Evolutionary conservation across 2,329 filamentous ascomycete species (phyloP).

Genomic region (Diaporthe vaccinii): DNA sequence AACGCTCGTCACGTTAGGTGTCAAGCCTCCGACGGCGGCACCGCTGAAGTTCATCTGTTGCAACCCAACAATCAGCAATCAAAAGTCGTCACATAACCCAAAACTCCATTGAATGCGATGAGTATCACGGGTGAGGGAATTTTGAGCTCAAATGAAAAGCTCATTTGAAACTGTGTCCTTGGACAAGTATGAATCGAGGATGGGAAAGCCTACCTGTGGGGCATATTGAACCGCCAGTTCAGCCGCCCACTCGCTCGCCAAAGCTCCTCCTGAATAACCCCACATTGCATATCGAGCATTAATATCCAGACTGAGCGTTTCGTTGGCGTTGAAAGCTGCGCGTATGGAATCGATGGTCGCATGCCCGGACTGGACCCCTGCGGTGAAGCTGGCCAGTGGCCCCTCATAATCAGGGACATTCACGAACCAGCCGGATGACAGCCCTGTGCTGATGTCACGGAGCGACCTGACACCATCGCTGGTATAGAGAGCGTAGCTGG

Average conservation of each 20-base stretch:
- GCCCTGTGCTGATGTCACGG: conserved; percentile 49
- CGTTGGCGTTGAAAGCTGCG: conserved; percentile 51
- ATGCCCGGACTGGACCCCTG: conserved; percentile 58
- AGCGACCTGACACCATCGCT: conserved; percentile 41
- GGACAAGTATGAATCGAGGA: too few species aligned
- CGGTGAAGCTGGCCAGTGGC: conserved; percentile 58
- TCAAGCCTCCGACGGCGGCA: conserved; percentile 62
- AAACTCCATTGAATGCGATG: too few species aligned
- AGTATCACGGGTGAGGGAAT: too few species aligned
- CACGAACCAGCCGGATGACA: conserved; percentile 58
- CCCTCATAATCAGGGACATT: conserved; percentile 62
- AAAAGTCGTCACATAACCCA: background rate
- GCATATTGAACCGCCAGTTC: conserved; percentile 67
- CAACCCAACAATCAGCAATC: background rate
- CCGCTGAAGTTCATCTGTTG: conserved; percentile 58
- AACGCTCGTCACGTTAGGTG: conserved; percentile 55
- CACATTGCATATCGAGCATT: conserved; percentile 56
- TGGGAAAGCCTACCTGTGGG: conserved; percentile 52
- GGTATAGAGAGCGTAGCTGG: conserved; percentile 51
- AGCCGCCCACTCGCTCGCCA: conserved; percentile 66
- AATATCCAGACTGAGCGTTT: conserved; percentile 43
- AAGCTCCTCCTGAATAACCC: conserved; percentile 69
- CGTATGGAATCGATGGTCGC: conserved; percentile 61
- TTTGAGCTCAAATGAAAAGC: background rate
- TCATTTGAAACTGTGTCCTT: too few species aligned